Conservation (phyloP, 768 basidiomycete species). For the Podaxis sp. region DNA sequence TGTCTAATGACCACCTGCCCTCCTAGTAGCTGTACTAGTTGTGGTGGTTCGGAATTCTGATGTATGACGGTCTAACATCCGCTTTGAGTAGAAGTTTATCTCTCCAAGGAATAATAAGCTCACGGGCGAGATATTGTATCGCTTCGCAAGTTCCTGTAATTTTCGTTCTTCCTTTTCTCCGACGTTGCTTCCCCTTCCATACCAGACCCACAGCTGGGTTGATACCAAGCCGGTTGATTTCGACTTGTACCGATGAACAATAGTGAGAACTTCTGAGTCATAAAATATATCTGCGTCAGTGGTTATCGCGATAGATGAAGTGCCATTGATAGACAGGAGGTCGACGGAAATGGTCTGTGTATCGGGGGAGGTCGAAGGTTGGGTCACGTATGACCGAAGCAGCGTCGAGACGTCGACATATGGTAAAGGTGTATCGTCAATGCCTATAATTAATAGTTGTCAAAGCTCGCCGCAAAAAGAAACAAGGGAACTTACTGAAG, state of each 20-base stretch:
- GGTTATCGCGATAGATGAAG: constrained; percentile 40
- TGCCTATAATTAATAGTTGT: constrained; percentile 1
- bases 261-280: constrained; percentile 63
- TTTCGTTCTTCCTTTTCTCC: constrained; percentile 64
- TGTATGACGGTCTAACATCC: constrained; percentile 34
- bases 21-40: constrained; percentile 61
- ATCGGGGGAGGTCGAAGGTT: constrained; percentile 26
- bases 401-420: constrained; percentile 43
- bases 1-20: constrained; percentile 72
- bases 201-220: constrained; percentile 77
- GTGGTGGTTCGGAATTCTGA: constrained; percentile 62
- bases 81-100: background rate
- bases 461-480: background rate
- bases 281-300: constrained; percentile 57
- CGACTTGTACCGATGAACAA: constrained; percentile 68
- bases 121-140: constrained; percentile 66
- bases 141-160: constrained; percentile 63
- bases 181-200: constrained; percentile 47
- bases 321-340: constrained; percentile 54
- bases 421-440: constrained; percentile 41
- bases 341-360: constrained; percentile 68
- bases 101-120: constrained; percentile 19
- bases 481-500: constrained; percentile 2
- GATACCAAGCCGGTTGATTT: constrained; percentile 59
- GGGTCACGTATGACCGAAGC: constrained; percentile 23